Conservation (phyloP, 495 filamentous ascomycete genomes). For the Annulohypoxylon nitens region DNA sequence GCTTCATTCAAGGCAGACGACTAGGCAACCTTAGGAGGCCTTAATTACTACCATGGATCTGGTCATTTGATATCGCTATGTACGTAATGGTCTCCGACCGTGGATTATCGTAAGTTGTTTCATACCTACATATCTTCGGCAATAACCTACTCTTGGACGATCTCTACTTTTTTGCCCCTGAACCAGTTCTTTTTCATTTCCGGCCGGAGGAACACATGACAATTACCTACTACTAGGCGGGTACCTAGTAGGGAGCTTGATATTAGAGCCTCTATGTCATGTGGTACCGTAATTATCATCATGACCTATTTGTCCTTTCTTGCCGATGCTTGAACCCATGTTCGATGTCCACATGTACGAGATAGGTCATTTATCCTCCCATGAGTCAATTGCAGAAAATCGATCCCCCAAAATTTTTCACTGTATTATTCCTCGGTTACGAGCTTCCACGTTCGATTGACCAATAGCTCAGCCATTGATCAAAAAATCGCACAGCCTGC, state of each 20-base stretch:
- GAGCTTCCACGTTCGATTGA: not conserved
- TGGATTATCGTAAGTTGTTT: not conserved
- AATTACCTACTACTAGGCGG: no score
- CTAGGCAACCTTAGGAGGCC: slow-evolving; percentile 1
- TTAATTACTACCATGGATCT: not conserved
- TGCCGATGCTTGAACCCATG: no score
- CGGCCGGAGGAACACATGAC: not conserved
- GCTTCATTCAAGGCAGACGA: slow-evolving; percentile 16
- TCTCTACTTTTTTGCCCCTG: not conserved
- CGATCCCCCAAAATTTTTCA: not conserved
- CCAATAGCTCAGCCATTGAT: not conserved
- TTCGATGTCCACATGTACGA: no score
- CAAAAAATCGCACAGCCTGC: not conserved
- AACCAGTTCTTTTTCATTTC: not conserved
- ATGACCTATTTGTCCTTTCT: no score
- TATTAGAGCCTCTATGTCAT: no score
- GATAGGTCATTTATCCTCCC: not conserved
- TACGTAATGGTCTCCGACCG: not conserved
- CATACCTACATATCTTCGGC: not conserved
- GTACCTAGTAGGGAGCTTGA: no score
- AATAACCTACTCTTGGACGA: not conserved
- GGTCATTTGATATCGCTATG: not conserved
- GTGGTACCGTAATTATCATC: no score
- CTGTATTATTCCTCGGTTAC: not conserved
- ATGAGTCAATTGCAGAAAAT: not conserved